phyloP scores from a whole-genome alignment of 805 yeast species.

The Brettanomyces sp. region DNA sequence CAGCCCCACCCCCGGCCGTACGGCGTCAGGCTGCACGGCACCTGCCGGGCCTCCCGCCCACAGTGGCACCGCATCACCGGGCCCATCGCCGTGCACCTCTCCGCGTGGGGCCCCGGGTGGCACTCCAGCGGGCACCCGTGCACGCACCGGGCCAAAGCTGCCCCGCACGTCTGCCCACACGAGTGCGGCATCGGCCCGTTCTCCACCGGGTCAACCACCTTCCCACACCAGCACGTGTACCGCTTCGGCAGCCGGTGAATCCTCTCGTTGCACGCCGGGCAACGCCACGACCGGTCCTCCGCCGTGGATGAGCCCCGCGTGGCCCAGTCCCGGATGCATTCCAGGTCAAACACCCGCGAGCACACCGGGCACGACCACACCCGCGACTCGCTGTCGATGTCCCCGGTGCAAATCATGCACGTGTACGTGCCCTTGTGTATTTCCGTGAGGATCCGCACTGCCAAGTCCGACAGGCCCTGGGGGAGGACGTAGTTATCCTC shows the following conservation, averaged over 20 bases:
- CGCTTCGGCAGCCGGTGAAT: slow-evolving; percentile 38
- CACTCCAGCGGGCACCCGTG: slow-evolving; percentile 72
- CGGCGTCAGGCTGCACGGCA: slow-evolving; percentile 68
- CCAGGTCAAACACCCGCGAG: slow-evolving; percentile 74
- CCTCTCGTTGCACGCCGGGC: slow-evolving; percentile 69
- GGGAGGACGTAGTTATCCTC: background rate
- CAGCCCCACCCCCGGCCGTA: slow-evolving; percentile 64
- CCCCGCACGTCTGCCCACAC: slow-evolving; percentile 78
- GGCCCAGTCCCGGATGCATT: slow-evolving; percentile 86
- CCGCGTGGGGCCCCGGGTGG: slow-evolving; percentile 85
- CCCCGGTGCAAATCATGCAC: slow-evolving; percentile 85
- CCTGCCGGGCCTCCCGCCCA: slow-evolving; percentile 56
- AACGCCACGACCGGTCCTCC: slow-evolving; percentile 59
- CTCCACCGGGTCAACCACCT: slow-evolving; percentile 53
- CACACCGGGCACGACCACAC: slow-evolving; percentile 79
- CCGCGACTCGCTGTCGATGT: slow-evolving; percentile 53
- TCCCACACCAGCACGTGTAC: slow-evolving; percentile 86
- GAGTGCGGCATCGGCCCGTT: slow-evolving; percentile 66
- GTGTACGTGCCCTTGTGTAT: slow-evolving; percentile 61
- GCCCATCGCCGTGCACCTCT: slow-evolving; percentile 67
- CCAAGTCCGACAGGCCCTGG: background rate
- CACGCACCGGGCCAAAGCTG: slow-evolving; percentile 45
- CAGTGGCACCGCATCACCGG: slow-evolving; percentile 65
- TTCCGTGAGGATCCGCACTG: slow-evolving; percentile 39
- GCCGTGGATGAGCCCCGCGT: slow-evolving; percentile 60